phyloP scores from a whole-genome alignment of 345 rosid species.

The Noccaea caerulescens region DNA sequence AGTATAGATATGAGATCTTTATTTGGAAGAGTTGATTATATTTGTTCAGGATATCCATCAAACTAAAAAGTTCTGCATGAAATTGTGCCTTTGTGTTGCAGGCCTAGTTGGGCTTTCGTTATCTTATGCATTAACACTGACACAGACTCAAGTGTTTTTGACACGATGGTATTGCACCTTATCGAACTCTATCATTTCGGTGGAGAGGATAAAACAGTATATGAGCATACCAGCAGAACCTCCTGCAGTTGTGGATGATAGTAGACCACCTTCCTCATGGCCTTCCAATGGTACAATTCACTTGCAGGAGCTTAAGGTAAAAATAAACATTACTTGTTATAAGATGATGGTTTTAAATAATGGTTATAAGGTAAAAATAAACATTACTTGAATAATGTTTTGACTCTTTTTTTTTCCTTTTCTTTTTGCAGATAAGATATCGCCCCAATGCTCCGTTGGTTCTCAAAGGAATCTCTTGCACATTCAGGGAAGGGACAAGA shows the following conservation, averaged over 20 bases:
- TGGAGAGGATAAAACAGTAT: slow-evolving; percentile 76
- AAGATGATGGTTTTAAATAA: neutral
- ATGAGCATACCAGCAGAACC: slow-evolving; percentile 69
- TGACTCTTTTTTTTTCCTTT: neutral
- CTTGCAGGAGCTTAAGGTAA: slow-evolving; percentile 67
- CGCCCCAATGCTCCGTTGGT: slow-evolving; percentile 71
- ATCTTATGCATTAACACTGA: slow-evolving; percentile 72
- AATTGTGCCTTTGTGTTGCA: slow-evolving; percentile 41
- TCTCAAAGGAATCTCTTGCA: slow-evolving; percentile 77
- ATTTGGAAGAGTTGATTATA: neutral
- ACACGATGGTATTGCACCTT: slow-evolving; percentile 66
- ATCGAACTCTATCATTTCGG: slow-evolving; percentile 70
- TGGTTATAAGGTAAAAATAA: slow-evolving; percentile 48
- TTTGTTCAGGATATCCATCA: neutral
- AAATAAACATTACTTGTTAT: slow-evolving; percentile 2
- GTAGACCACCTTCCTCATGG: slow-evolving; percentile 67
- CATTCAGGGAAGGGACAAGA: slow-evolving; percentile 71
- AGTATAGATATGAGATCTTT: neutral
- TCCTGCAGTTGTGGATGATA: slow-evolving; percentile 61
- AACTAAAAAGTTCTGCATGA: slow-evolving; percentile 8
- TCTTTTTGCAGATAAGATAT: slow-evolving; percentile 56
- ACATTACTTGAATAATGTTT: neutral
- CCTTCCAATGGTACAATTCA: slow-evolving; percentile 71
- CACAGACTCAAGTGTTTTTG: slow-evolving; percentile 56
- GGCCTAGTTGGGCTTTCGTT: slow-evolving; percentile 78